Base-by-base conservation (phyloP, 2,329 filamentous ascomycete species). In the Cladosporium sp. region DNA sequence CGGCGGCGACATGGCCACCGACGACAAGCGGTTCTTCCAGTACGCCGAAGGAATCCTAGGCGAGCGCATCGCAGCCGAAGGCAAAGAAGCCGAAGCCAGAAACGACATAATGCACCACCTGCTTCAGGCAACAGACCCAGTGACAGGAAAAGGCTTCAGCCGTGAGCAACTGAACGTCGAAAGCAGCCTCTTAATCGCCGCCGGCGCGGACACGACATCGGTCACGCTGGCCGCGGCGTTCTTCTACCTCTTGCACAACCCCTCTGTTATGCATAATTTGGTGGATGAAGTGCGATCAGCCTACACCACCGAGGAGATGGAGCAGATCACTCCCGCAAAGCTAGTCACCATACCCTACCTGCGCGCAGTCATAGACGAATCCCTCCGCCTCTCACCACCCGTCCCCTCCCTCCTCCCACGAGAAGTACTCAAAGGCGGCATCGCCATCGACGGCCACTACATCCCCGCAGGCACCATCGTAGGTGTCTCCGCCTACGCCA, bases 281-380 rank as follows among this genome's bases (percentile, higher is more conserved):
- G 71, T 71, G 0, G 24, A 68, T 2, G 78, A 80, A 61, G 59
- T 75, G 2, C 68, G 69, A 81, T 82, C 74, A 78, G 81, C 73
- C 76, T 85, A 75, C 76, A 82, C 5, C 73, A 82, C 55, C 77
- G 82, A 65, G 79, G 82, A 61, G 79, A 80, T 71, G 79, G 85
- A 71, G 78, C 80, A 1, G 76, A 82, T 68, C 81, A 81, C 28
- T 76, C 76, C 6, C 54, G 72, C 6, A 66, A 72, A 8, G 71
- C 84, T 10, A 71, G 75, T 59, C 34, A 32, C 68, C 65, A n/a
- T 81, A 76, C 68, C 67, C 1, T 85, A 84, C 68, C 74, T 85
- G 1, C 75, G 77, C 8, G 83, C 82, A 7, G 79, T 78, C 63
- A 77, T 85, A 51, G 78, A 84, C 55, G 83, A 85, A 69, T 73